Conservation (phyloP, 345 rosid genomes). For the Gossypium turneri region DNA sequence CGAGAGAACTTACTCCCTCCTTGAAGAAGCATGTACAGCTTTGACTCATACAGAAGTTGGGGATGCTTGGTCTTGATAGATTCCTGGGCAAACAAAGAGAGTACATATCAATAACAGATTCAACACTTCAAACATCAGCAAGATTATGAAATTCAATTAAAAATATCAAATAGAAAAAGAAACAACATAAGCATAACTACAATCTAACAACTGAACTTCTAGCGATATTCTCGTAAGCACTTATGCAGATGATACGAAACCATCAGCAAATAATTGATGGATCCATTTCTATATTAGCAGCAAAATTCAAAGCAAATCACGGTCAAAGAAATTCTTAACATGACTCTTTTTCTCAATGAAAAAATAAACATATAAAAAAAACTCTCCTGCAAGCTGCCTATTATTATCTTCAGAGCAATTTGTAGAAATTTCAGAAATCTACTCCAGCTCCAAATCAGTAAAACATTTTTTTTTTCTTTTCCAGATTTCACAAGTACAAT, state of each 20-base stretch:
- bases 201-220: not conserved
- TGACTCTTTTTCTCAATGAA: not conserved
- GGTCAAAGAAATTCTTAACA: not conserved
- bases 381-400: not conserved
- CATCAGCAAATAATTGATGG: not conserved
- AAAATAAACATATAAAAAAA: not conserved
- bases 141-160: conserved; percentile 2
- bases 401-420: no score
- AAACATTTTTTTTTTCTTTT: no score
- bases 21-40: conserved; percentile 67
- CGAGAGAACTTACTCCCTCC: conserved; percentile 57
- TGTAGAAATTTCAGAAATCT: no score
- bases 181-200: not conserved
- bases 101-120: not conserved
- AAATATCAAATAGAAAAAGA: not conserved
- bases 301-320: not conserved
- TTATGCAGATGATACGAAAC: not conserved
- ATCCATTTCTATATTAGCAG: not conserved
- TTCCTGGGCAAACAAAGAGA: conserved; percentile 34
- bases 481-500: no score
- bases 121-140: not conserved
- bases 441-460: no score
- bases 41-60: conserved; percentile 76
- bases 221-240: not conserved
- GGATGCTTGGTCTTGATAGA: conserved; percentile 76